These are phyloP conservation scores for Wickerhamomyces chaumierensis DNA, from an alignment of 805 yeast species.

Conservation along the genomic window DNA sequence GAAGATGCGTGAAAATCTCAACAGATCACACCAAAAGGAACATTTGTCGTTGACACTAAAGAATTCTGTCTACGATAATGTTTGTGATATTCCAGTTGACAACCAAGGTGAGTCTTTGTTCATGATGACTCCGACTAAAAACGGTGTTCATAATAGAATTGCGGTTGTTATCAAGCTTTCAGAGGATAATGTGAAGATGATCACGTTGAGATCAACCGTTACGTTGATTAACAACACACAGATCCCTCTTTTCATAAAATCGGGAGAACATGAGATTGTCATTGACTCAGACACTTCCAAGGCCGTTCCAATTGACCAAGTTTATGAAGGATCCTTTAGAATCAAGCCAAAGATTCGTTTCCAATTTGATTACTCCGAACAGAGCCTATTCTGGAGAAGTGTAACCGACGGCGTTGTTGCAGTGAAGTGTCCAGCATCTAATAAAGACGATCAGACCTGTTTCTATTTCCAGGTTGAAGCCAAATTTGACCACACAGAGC, in stretches of 20 bases:
- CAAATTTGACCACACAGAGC: constrained; percentile 50
- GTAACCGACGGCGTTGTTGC: constrained; percentile 36
- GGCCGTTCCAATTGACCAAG: constrained; percentile 69
- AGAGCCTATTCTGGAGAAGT: constrained; percentile 53
- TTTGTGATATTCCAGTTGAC: constrained; percentile 52
- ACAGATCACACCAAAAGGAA: constrained; percentile 50
- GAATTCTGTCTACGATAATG: constrained; percentile 42
- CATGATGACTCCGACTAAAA: constrained; percentile 48
- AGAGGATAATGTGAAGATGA: constrained; percentile 67
- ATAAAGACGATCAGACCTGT: constrained; percentile 27
- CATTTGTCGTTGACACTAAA: constrained; percentile 51
- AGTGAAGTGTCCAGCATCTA: constrained; percentile 45
- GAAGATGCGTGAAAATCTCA: constrained; percentile 66
- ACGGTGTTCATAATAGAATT: constrained; percentile 61
- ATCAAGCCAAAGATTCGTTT: constrained; percentile 52
- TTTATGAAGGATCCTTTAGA: constrained; percentile 43
- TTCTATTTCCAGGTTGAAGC: constrained; percentile 72
- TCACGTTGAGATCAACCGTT: constrained; percentile 69
- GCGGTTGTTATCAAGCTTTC: constrained; percentile 61
- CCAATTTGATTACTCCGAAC: constrained; percentile 58
- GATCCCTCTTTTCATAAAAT: constrained; percentile 29
- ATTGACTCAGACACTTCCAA: constrained; percentile 45
- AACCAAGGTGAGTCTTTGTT: constrained; percentile 78
- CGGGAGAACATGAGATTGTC: constrained; percentile 22
- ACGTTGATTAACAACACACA: constrained; percentile 54